Percentiles rank a stretch among this genome's conserved stretches.
Conservation (phyloP, 23 red algal genomes). For the Gracilaria caudata region DNA sequence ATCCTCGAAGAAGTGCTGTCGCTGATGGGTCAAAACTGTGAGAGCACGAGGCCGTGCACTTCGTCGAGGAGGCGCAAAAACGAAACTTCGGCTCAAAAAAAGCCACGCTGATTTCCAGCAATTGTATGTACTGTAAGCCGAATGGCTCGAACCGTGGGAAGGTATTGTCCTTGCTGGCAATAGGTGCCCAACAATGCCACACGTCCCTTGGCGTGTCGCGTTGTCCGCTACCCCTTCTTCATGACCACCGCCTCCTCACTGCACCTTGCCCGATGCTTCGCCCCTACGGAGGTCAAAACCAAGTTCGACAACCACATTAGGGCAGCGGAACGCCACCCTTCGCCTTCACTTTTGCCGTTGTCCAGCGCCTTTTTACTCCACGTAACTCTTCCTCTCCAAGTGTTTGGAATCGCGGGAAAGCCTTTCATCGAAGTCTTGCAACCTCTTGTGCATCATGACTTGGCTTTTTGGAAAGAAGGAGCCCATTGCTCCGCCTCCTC, state of each 20-base stretch:
- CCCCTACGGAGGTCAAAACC: background rate
- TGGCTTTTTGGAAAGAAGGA: conserved; percentile 78
- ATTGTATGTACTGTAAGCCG: background rate
- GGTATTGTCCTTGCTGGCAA: background rate
- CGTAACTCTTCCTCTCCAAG: background rate
- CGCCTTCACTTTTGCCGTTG: background rate
- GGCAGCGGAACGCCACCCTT: background rate
- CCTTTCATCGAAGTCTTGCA: background rate
- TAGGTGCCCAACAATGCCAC: background rate
- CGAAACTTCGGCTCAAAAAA: too few relatives aligned
- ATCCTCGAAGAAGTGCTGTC: too few relatives aligned
- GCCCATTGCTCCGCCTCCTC: conserved; percentile 58
- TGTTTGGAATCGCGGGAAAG: background rate
- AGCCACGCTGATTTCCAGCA: background rate
- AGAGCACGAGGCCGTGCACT: too few relatives aligned
- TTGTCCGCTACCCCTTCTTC: background rate
- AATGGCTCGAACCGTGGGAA: background rate
- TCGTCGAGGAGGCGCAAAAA: too few relatives aligned
- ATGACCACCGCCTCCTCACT: background rate
- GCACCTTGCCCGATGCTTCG: background rate
- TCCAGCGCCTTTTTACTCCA: background rate
- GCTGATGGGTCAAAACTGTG: too few relatives aligned
- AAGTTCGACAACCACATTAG: background rate
- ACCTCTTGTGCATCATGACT: conserved; percentile 18
- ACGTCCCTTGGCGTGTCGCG: background rate